Evolutionary conservation across 495 filamentous ascomycete species (phyloP), one percentile per base, ranked within the genome.

Genomic region (Daldinia caldariorum): DNA sequence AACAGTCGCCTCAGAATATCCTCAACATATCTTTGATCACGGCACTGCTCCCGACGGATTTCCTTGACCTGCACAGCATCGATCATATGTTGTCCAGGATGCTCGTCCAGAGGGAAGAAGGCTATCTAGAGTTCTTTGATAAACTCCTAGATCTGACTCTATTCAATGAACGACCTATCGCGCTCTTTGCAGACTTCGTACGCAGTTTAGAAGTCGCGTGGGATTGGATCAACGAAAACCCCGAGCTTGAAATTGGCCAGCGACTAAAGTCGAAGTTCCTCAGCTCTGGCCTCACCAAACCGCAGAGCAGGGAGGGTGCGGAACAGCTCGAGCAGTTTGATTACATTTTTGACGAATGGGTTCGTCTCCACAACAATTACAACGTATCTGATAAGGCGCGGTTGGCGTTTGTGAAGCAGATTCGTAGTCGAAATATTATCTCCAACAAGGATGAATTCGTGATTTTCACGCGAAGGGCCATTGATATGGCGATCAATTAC

Each of bases 311-410:
- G 35, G 70, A 74, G 10, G 20, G 31, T 12, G 37, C 60, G 1
- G 76, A 79, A 20, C 89, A 88, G 72, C 86, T 87, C 49, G 90
- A 94, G 58, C 94, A 97, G 70, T 88, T 97, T 80, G 91, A 96
- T 72, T 98, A 98, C 74, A 85, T 97, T 45, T 97, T 99, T 76
- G 91, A 90, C 9, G 95, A 98, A 77, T 99, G 95, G 95, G 86
- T 93, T 61, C 88, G 89, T 41, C 85, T 98, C 14, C 93, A 88
- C 82, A 88, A 91, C 77, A 90, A 91, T 54, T 84, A 86, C 9
- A 85, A 87, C 66, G 88, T 89, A 0, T 87, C 87, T 10, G 91
- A 93, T 32, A 92, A 90, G 72, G 85, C 90, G 0, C 83, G 87
- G 58, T 79, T 84, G 7, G 87, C 92, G 1, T 99, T 98, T 79